Evolutionary conservation across 2,329 filamentous ascomycete species (phyloP).

Genomic region (Colletotrichum karsti): DNA sequence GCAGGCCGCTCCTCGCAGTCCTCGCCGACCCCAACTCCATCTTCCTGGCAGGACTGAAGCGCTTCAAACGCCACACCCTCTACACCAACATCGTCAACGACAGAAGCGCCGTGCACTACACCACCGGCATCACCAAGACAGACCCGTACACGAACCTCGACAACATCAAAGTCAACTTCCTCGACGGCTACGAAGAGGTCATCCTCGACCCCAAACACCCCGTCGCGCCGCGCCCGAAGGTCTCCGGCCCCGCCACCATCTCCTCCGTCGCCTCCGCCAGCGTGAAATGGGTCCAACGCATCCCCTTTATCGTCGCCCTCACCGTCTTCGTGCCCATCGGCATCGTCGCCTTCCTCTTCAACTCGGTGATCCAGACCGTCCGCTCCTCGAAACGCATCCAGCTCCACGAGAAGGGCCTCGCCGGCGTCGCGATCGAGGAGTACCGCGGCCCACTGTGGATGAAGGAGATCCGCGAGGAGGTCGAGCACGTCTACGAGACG

Average conservation of each 20-base stretch:
- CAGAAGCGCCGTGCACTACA: constrained; percentile 83
- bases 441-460: constrained; percentile 79
- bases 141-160: constrained; percentile 80
- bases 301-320: constrained; percentile 73
- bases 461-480: constrained; percentile 76
- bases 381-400: constrained; percentile 79
- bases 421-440: constrained; percentile 71
- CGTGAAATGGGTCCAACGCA: constrained; percentile 51
- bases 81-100: constrained; percentile 93
- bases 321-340: constrained; percentile 78
- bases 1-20: constrained; percentile 80
- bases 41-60: constrained; percentile 81
- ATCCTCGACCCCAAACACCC: constrained; percentile 76
- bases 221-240: constrained; percentile 55
- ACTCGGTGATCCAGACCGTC: constrained; percentile 79
- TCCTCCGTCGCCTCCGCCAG: constrained; percentile 41
- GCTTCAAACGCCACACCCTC: constrained; percentile 79
- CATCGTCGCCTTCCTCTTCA: constrained; percentile 75
- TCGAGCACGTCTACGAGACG: constrained; percentile 81
- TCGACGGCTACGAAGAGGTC: constrained; percentile 77
- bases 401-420: constrained; percentile 76
- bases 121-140: constrained; percentile 77
- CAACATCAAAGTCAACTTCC: constrained; percentile 75
- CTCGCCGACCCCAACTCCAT: constrained; percentile 86
- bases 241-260: constrained; percentile 36